phyloP scores from a whole-genome alignment of 2,329 filamentous ascomycete genomes.

The Cyclaneusma minus region DNA sequence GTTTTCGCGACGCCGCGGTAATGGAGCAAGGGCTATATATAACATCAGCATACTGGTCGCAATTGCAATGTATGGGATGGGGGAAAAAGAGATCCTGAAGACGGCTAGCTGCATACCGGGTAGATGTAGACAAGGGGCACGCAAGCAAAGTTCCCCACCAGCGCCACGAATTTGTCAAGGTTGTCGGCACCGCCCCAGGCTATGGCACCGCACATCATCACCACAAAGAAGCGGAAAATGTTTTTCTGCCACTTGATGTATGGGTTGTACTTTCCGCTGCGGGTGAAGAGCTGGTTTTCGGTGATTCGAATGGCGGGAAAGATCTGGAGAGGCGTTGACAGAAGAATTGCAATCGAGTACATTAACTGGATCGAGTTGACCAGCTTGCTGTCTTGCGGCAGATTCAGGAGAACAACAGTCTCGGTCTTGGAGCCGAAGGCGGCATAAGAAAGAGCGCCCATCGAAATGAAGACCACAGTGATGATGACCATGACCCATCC shows the following conservation, averaged over 20 bases:
- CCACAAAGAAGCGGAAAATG: constrained; percentile 83
- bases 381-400: constrained; percentile 87
- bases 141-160: constrained; percentile 95
- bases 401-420: constrained; percentile 89
- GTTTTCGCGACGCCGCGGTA: constrained; percentile 64
- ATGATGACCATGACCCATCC: constrained; percentile 90
- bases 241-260: constrained; percentile 99
- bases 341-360: constrained; percentile 92
- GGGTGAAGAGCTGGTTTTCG: constrained; percentile 84
- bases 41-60: constrained; percentile 4
- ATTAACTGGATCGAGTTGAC: constrained; percentile 95
- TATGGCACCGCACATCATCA: constrained; percentile 70
- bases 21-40: constrained; percentile 67
- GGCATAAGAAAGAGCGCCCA: constrained; percentile 88
- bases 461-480: constrained; percentile 75
- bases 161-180: constrained; percentile 90
- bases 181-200: constrained; percentile 88
- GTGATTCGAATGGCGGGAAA: constrained; percentile 96
- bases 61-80: background rate
- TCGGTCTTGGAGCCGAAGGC: constrained; percentile 91
- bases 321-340: constrained; percentile 90
- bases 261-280: constrained; percentile 93
- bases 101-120: constrained; percentile 50
- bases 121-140: constrained; percentile 96
- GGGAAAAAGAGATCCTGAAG: constrained; percentile 1